Conservation (phyloP, 495 filamentous ascomycete species). For the Rhypophila decipiens region DNA sequence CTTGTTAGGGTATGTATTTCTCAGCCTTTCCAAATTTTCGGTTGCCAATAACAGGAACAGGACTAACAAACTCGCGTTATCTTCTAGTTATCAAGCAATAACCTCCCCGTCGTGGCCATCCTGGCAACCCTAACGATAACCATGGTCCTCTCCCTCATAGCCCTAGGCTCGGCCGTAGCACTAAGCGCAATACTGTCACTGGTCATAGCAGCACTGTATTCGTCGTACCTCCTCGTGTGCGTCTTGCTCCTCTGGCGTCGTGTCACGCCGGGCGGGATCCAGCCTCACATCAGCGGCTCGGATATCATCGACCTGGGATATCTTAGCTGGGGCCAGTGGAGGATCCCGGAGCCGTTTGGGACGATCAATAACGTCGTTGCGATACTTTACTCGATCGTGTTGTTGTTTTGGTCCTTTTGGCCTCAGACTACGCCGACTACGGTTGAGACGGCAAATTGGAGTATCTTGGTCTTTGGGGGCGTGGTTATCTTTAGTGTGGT, state of each 20-base stretch:
- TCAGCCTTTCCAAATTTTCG: too few relatives aligned
- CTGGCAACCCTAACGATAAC: conserved; percentile 40
- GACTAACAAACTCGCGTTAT: too few relatives aligned
- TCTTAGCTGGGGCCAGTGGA: conserved; percentile 46
- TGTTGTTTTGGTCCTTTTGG: conserved; percentile 49
- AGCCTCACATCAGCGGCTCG: conserved; percentile 13
- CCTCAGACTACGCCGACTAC: conserved; percentile 29
- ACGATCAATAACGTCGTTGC: conserved; percentile 40
- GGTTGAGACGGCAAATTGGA: conserved; percentile 40
- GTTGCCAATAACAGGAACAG: too few relatives aligned
- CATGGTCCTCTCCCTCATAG: conserved; percentile 51
- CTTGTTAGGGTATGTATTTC: conserved; percentile 35
- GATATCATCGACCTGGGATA: conserved; percentile 25
- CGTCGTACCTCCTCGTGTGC: conserved; percentile 43
- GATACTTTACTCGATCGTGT: conserved; percentile 39
- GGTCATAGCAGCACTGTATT: conserved; percentile 32
- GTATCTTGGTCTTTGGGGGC: conserved; percentile 34
- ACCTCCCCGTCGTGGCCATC: conserved; percentile 39
- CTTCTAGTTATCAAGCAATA: conserved; percentile 21
- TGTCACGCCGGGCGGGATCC: conserved; percentile 30
- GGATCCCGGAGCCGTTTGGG: conserved; percentile 37
- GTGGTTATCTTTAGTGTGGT: conserved; percentile 37
- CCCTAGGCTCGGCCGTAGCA: conserved; percentile 48
- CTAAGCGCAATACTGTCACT: conserved; percentile 48
- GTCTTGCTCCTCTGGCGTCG: conserved; percentile 44